These are phyloP conservation scores for Metarhizium album DNA, from an alignment of 2,329 filamentous ascomycete species.

Conservation along the genomic window DNA sequence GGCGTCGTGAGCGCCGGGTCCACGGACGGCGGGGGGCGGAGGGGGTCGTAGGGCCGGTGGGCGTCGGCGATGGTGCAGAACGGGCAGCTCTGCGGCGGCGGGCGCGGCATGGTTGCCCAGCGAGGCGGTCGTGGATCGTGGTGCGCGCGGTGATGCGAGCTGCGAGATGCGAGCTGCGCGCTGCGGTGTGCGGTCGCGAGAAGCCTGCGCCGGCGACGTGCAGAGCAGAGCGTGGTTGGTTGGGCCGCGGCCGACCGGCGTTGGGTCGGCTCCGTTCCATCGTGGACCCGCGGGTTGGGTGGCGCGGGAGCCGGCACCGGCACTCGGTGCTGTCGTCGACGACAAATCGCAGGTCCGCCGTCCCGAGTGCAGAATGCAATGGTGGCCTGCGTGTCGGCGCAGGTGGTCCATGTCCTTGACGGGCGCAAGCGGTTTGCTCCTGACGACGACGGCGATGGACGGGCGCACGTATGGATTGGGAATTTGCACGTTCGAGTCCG, in stretches of 20 bases:
- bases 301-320: too few relatives aligned
- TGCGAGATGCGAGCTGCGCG: too few relatives aligned
- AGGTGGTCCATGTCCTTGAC: constrained; percentile 45
- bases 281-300: too few relatives aligned
- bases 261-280: too few relatives aligned
- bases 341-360: constrained; percentile 50
- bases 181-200: too few relatives aligned
- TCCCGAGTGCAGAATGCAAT: constrained; percentile 46
- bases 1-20: constrained; percentile 26
- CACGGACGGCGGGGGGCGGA: constrained; percentile 28
- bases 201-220: too few relatives aligned
- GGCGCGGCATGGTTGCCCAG: constrained; percentile 22
- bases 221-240: too few relatives aligned
- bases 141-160: background rate
- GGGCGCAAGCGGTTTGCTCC: constrained; percentile 12
- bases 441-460: constrained; percentile 16
- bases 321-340: constrained; percentile 32
- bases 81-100: constrained; percentile 35
- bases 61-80: constrained; percentile 49
- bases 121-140: background rate
- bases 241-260: too few relatives aligned
- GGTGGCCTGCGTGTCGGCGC: constrained; percentile 36
- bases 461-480: background rate
- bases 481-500: too few relatives aligned
- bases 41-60: constrained; percentile 37